phyloP scores from a whole-genome alignment of 2,329 filamentous ascomycete genomes.

The Dactylella cylindrospora region DNA sequence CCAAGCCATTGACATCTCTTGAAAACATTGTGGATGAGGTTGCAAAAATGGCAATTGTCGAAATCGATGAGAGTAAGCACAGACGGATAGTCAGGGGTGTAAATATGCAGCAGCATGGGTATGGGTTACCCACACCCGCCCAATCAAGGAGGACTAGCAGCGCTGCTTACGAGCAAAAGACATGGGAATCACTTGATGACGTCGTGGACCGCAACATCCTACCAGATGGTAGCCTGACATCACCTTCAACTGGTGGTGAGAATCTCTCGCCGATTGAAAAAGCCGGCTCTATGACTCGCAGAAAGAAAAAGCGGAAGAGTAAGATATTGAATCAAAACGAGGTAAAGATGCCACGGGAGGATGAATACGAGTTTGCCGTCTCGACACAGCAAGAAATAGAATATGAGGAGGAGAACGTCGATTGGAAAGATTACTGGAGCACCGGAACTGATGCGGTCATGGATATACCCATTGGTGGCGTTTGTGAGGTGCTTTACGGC shows the following conservation, averaged over 20 bases:
- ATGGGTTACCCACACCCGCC: slow-evolving; percentile 17
- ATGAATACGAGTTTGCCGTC: slow-evolving; percentile 16
- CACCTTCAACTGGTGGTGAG: slow-evolving; percentile 31
- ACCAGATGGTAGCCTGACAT: slow-evolving; percentile 28
- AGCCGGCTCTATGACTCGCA: slow-evolving; percentile 13
- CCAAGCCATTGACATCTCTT: slow-evolving; percentile 72
- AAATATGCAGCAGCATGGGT: slow-evolving; percentile 29
- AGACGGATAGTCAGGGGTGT: slow-evolving; percentile 52
- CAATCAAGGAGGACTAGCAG: slow-evolving; percentile 24
- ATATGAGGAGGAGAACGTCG: slow-evolving; percentile 53
- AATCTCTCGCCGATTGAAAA: slow-evolving; percentile 38
- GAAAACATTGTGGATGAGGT: slow-evolving; percentile 92
- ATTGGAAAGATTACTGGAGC: slow-evolving; percentile 85
- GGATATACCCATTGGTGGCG: slow-evolving; percentile 91
- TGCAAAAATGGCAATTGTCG: slow-evolving; percentile 79
- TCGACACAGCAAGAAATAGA: slow-evolving; percentile 22
- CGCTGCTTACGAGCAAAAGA: slow-evolving; percentile 23
- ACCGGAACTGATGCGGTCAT: slow-evolving; percentile 94
- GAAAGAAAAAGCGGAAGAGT: slow-evolving; percentile 51
- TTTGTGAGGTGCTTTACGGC: slow-evolving; percentile 92
- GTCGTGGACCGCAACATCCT: slow-evolving; percentile 18
- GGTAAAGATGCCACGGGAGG: slow-evolving; percentile 29
- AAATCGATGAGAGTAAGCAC: slow-evolving; percentile 64
- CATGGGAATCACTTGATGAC: slow-evolving; percentile 36
- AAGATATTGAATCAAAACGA: slow-evolving; percentile 48